These are phyloP conservation scores for Phytophthora podocarpi DNA, from an alignment of 352 stramenopile genomes.

Conservation along the genomic window DNA sequence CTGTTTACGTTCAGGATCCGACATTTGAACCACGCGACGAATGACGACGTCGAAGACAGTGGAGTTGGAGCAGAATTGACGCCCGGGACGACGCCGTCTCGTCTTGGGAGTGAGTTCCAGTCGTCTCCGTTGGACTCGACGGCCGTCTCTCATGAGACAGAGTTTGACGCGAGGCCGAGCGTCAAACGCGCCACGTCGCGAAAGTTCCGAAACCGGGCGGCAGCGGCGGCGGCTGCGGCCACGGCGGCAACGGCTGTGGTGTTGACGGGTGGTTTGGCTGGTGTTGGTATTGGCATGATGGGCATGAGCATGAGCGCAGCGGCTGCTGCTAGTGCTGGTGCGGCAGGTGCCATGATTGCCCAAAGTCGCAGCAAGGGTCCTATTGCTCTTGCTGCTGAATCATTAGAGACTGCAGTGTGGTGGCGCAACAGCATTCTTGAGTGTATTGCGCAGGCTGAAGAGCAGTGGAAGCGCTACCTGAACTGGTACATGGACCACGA, in stretches of 20 bases:
- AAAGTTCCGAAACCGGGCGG: constrained; percentile 67
- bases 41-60: constrained; percentile 56
- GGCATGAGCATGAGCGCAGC: constrained; percentile 85
- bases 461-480: constrained; percentile 86
- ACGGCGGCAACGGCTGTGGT: constrained; percentile 81
- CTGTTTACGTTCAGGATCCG: constrained; percentile 86
- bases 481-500: constrained; percentile 90
- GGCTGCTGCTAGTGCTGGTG: constrained; percentile 72
- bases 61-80: constrained; percentile 25
- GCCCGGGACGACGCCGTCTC: constrained; percentile 21
- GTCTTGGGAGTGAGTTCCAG: constrained; percentile 38
- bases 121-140: constrained; percentile 35
- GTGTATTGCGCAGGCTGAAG: constrained; percentile 83
- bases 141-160: constrained; percentile 30
- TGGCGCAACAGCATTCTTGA: constrained; percentile 88
- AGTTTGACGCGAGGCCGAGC: constrained; percentile 48
- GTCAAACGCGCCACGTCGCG: constrained; percentile 58
- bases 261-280: constrained; percentile 76
- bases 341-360: constrained; percentile 70
- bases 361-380: constrained; percentile 75
- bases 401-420: constrained; percentile 82
- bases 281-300: constrained; percentile 78
- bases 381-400: constrained; percentile 81
- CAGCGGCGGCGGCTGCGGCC: constrained; percentile 68
- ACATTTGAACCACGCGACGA: constrained; percentile 56